Conservation (phyloP, 257 asterid species). For the Dorcoceras hygrometricum region DNA sequence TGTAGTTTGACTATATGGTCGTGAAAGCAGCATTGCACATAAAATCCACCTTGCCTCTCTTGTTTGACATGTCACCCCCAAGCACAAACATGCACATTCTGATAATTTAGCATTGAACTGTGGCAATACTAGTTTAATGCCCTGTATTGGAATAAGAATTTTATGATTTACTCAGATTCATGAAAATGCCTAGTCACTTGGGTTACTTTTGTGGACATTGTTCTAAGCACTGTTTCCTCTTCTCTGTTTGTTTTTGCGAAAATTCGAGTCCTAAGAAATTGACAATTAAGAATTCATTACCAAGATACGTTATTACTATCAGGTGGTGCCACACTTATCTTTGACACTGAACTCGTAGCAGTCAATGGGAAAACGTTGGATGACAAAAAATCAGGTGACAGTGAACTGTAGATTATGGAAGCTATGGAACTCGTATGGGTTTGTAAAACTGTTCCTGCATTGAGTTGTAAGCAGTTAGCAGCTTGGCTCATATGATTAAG, state of each 20-base stretch:
- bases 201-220: slow-evolving; percentile 2
- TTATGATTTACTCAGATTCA: neutral
- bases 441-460: neutral
- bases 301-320: slow-evolving; percentile 19
- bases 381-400: slow-evolving; percentile 37
- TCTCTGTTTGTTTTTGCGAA: neutral
- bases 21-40: too few species aligned
- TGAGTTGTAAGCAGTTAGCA: too few species aligned
- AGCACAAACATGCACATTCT: neutral
- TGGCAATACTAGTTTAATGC: neutral
- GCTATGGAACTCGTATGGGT: neutral
- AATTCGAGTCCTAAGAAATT: neutral
- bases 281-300: slow-evolving; percentile 1
- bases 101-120: neutral
- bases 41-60: neutral
- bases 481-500: too few species aligned
- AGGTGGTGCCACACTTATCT: slow-evolving; percentile 96
- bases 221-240: neutral
- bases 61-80: neutral
- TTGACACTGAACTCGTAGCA: slow-evolving; percentile 88
- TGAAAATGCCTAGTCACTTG: neutral
- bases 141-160: neutral
- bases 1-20: too few species aligned
- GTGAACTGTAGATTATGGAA: slow-evolving; percentile 42
- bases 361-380: slow-evolving; percentile 73